A percentile compares a stretch with the other conserved stretches of the same genome.
phyloP scores from a whole-genome alignment of 257 asterid genomes.

The Jacaranda copaia region DNA sequence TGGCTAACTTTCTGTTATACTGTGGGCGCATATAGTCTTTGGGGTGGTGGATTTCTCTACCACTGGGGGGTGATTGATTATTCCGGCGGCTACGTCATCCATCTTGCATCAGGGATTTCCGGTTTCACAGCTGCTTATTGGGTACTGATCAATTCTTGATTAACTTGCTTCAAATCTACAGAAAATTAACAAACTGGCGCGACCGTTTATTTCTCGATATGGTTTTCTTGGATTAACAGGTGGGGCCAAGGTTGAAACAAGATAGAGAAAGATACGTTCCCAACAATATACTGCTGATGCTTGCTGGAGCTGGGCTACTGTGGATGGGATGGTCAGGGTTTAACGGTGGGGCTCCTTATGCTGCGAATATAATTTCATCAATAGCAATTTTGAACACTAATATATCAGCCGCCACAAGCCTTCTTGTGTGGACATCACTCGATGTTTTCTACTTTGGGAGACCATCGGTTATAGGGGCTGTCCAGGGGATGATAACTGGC shows the following conservation, averaged over 20 bases:
- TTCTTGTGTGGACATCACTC: constrained; percentile 87
- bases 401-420: constrained; percentile 86
- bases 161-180: not conserved
- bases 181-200: no score
- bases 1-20: constrained; percentile 87
- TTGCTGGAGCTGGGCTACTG: constrained; percentile 88
- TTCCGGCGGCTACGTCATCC: constrained; percentile 93
- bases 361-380: constrained; percentile 79
- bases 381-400: constrained; percentile 80
- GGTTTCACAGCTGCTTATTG: constrained; percentile 97
- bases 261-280: constrained; percentile 92
- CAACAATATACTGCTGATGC: constrained; percentile 79
- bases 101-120: constrained; percentile 86
- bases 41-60: constrained; percentile 95
- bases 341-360: constrained; percentile 91
- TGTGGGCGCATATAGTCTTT: constrained; percentile 79
- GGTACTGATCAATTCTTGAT: constrained; percentile 43
- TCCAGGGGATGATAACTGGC: constrained; percentile 95
- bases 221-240: constrained; percentile 44
- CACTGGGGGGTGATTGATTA: constrained; percentile 97
- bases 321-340: constrained; percentile 99
- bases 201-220: no score
- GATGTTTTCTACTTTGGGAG: constrained; percentile 87
- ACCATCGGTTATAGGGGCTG: constrained; percentile 90
- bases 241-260: constrained; percentile 82